A percentile compares a stretch with the other conserved stretches of the same genome.
Conservation (phyloP, 2,329 filamentous ascomycete species). For the Alternaria alternata region DNA sequence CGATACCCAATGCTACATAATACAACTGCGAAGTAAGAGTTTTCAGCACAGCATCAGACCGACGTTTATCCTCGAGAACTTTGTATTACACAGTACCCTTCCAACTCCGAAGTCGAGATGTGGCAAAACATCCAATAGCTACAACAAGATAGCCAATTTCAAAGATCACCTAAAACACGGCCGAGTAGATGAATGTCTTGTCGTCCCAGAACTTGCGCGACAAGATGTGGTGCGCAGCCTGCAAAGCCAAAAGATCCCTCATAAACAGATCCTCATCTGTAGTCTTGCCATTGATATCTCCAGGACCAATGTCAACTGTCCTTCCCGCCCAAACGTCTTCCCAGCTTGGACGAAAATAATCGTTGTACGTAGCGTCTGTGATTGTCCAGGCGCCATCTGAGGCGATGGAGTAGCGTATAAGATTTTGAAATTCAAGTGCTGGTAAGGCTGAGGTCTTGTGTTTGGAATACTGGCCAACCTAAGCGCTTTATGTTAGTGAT, state of each 20-base stretch:
- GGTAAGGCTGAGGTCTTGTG: background rate
- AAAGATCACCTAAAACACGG: too few species aligned
- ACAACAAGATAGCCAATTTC: too few species aligned
- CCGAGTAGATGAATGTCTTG: background rate
- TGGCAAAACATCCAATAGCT: too few species aligned
- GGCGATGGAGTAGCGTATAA: slow-evolving; percentile 1
- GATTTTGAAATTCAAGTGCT: slow-evolving; percentile 3
- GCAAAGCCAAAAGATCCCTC: background rate
- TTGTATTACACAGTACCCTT: too few species aligned
- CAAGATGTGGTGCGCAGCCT: background rate
- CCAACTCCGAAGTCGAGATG: too few species aligned
- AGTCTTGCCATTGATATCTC: background rate
- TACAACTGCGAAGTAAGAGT: background rate
- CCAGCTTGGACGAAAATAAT: slow-evolving; percentile 6
- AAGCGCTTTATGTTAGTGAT: too few species aligned
- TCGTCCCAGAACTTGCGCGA: background rate
- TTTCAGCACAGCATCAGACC: background rate
- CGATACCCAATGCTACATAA: background rate
- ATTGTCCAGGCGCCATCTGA: background rate
- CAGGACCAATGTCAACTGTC: background rate
- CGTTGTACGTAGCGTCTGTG: slow-evolving; percentile 1
- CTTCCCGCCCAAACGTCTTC: background rate
- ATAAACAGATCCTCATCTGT: too few species aligned
- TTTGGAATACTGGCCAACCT: background rate
- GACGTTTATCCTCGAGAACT: too few species aligned